A percentile compares a stretch with the other conserved stretches of the same genome.
These are phyloP conservation scores for Ophiobolus disseminans DNA, from an alignment of 2,329 filamentous ascomycete species.

Conservation along the genomic window DNA sequence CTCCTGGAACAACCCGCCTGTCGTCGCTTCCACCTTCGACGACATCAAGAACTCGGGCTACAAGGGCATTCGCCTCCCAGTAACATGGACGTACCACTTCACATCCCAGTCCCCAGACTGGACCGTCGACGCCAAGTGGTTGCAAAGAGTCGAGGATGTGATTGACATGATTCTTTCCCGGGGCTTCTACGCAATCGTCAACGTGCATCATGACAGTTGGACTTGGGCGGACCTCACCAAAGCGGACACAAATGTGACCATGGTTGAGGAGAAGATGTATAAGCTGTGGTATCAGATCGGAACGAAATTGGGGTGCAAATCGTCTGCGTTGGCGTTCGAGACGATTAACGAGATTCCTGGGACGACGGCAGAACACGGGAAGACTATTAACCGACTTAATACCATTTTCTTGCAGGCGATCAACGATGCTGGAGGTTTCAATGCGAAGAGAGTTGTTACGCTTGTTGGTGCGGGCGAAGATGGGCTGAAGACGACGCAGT, in stretches of 20 bases:
- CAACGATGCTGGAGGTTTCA: slow-evolving; percentile 62
- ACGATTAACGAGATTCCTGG: slow-evolving; percentile 67
- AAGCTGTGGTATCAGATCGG: slow-evolving; percentile 66
- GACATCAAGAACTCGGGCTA: slow-evolving; percentile 62
- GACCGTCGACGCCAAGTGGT: slow-evolving; percentile 62
- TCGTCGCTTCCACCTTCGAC: slow-evolving; percentile 59
- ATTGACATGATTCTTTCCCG: slow-evolving; percentile 62
- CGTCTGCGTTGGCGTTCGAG: slow-evolving; percentile 63
- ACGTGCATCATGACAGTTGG: slow-evolving; percentile 68
- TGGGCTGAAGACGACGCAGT: slow-evolving; percentile 60
- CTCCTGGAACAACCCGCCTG: slow-evolving; percentile 65
- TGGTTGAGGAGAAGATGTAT: slow-evolving; percentile 64
- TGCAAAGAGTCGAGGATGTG: slow-evolving; percentile 65
- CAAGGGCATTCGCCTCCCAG: slow-evolving; percentile 65
- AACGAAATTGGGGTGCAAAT: slow-evolving; percentile 61
- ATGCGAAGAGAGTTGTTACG: slow-evolving; percentile 62
- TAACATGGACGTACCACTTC: slow-evolving; percentile 67
- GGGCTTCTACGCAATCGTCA: slow-evolving; percentile 62
- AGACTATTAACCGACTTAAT: slow-evolving; percentile 63
- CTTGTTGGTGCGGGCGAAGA: slow-evolving; percentile 62
- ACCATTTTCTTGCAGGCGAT: slow-evolving; percentile 63
- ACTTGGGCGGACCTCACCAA: slow-evolving; percentile 63
- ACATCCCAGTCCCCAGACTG: slow-evolving; percentile 59
- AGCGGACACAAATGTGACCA: slow-evolving; percentile 55
- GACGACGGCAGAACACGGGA: slow-evolving; percentile 58